These are phyloP conservation scores for Gonapodya sp. DNA, from an alignment of 192 early-diverging fungal genomes.

Conservation along the genomic window DNA sequence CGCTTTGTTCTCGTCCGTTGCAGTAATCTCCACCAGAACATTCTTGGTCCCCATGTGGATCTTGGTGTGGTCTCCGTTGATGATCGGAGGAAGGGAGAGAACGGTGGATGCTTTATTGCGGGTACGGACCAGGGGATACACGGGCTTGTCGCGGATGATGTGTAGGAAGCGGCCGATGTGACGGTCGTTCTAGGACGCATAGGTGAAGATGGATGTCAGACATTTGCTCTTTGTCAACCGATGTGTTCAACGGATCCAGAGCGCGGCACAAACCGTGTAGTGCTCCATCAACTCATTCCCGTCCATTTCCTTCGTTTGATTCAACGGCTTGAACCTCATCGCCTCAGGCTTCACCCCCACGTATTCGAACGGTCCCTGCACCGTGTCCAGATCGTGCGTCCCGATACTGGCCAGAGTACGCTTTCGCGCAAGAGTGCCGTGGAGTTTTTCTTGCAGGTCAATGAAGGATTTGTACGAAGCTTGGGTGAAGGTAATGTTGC, in stretches of 20 bases:
- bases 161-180: constrained; percentile 81
- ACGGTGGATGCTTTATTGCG: constrained; percentile 53
- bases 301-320: constrained; percentile 79
- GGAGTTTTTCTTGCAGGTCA: constrained; percentile 96
- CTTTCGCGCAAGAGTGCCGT: constrained; percentile 92
- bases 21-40: constrained; percentile 96
- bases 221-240: background rate
- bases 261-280: constrained; percentile 50
- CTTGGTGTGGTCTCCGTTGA: constrained; percentile 97
- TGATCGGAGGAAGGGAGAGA: constrained; percentile 94
- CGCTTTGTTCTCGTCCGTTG: constrained; percentile 91
- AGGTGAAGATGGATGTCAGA: background rate
- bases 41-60: constrained; percentile 90
- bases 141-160: constrained; percentile 84
- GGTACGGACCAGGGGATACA: constrained; percentile 88
- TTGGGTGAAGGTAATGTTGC: constrained; percentile 72
- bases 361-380: constrained; percentile 90
- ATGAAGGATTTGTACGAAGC: constrained; percentile 91
- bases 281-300: constrained; percentile 81
- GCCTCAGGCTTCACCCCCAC: constrained; percentile 81
- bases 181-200: constrained; percentile 59
- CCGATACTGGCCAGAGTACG: constrained; percentile 93
- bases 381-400: constrained; percentile 94
- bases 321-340: constrained; percentile 83
- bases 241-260: background rate